Evolutionary conservation across 805 yeast genomes (phyloP).

Genomic region (Tetrapisispora fleetii): DNA sequence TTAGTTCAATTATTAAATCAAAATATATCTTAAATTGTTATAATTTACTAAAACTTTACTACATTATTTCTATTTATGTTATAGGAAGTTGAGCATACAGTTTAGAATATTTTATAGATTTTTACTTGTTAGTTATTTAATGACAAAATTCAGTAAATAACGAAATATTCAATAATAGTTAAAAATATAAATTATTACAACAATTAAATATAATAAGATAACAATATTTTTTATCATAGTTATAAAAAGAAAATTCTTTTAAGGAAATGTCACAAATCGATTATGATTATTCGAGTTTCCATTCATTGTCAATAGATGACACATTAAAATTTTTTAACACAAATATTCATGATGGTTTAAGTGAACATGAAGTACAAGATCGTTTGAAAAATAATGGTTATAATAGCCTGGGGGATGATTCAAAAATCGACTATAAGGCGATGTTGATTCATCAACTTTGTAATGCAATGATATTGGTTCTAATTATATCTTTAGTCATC

Average conservation of each 20-base stretch:
- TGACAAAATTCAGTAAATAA: too few species aligned
- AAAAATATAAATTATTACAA: not conserved
- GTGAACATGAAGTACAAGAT: constrained; percentile 53
- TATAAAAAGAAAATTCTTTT: not conserved
- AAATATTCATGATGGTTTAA: constrained; percentile 49
- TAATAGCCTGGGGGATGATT: constrained; percentile 75
- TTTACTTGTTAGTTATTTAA: too few species aligned
- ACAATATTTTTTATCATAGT: not conserved
- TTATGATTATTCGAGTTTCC: constrained; percentile 32
- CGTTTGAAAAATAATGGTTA: constrained; percentile 65
- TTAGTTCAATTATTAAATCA: too few species aligned
- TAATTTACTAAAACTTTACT: too few species aligned
- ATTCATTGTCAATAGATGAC: constrained; percentile 50
- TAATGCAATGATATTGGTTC: constrained; percentile 81
- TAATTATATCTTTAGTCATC: constrained; percentile 80
- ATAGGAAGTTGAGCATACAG: too few species aligned
- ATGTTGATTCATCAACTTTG: constrained; percentile 76
- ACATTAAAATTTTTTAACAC: constrained; percentile 54
- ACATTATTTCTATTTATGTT: too few species aligned
- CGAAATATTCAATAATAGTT: not conserved
- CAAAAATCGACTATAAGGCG: constrained; percentile 55
- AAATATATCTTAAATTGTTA: too few species aligned
- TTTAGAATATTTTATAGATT: too few species aligned
- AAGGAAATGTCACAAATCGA: constrained; percentile 4
- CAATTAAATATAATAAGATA: not conserved